These are phyloP conservation scores for Picea abies DNA, from an alignment of 83 land plant genomes.

Conservation along the genomic window DNA sequence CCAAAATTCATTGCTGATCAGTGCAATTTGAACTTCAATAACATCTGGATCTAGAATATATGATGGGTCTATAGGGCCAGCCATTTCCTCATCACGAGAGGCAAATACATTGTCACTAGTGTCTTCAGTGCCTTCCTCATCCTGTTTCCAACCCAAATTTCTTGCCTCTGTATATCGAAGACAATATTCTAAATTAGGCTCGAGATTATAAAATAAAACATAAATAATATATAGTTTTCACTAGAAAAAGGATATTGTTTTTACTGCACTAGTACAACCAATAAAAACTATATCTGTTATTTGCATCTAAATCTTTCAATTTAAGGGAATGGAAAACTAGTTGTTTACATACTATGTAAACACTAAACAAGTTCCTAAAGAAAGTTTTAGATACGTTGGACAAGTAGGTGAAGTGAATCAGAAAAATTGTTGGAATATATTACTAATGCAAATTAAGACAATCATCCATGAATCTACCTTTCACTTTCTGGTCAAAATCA, in stretches of 20 bases:
- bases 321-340: neutral
- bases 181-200: slow-evolving; percentile 9
- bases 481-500: slow-evolving; percentile 21
- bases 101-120: neutral
- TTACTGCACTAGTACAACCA: neutral
- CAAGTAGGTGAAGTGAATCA: neutral
- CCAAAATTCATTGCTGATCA: no score
- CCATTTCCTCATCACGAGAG: slow-evolving; percentile 14
- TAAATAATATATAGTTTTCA: neutral
- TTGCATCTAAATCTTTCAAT: neutral
- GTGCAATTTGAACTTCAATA: no score
- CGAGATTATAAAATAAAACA: neutral
- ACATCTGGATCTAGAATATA: neutral
- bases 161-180: slow-evolving; percentile 6
- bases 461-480: slow-evolving; percentile 7
- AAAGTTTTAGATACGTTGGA: neutral
- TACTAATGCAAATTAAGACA: no score
- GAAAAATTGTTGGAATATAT: no score
- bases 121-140: neutral
- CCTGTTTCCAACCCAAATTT: neutral
- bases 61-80: neutral
- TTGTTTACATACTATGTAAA: no score
- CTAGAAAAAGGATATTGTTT: no score
- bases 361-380: neutral
- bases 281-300: neutral